Evolutionary conservation across 1,284 basidiomycete genomes (phyloP), one percentile per base, ranked within the genome.

Genomic region (Cerioporus squamosus): DNA sequence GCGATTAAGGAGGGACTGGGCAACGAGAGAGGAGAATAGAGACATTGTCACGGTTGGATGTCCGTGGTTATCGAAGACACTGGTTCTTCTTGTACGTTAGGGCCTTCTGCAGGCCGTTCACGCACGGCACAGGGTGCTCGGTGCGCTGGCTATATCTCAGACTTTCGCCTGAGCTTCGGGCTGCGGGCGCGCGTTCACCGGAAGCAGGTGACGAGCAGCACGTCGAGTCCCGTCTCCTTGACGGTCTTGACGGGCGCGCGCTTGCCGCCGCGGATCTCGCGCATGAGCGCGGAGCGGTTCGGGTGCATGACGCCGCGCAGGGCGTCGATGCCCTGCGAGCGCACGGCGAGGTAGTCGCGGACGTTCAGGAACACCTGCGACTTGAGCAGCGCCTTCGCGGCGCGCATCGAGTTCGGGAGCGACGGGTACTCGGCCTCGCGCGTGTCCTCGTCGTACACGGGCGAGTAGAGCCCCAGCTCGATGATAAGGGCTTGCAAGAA

Each of bases 341-440:
- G 85, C 39, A 81, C 80, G n/a, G 81, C 79, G 59, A 91, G 77
- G 70, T 92, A 91, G 61, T 91, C 88, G 50, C 79, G 79, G 58
- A 92, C 81, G 66, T 90, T 90, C 40, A 91, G 67, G 69, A 91
- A 90, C 0, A 78, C 88, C 46, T 78, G 77, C 5, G 82, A 75
- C 72, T 87, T 91, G 45, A 92, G 72, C 44, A 88, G 72, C 23
- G 81, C 80, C 65, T 81, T 85, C 14, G 89, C 89, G 14, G 86
- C 77, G 24, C 72, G 82, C 48, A 91, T 71, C 0, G 87, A 81
- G 29, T 71, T 72, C 3, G 90, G 90, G 6, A 89, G 75, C 39
- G 71, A 68, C 33, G 70, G 69, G 74, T 38, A 81, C 76, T 23
- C 39, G 53, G 36, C 31, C 46, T 33, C 31, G 39, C 31, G 49